These are phyloP conservation scores for Hirschfeldia incana DNA, from an alignment of 345 rosid species.

Conservation along the genomic window DNA sequence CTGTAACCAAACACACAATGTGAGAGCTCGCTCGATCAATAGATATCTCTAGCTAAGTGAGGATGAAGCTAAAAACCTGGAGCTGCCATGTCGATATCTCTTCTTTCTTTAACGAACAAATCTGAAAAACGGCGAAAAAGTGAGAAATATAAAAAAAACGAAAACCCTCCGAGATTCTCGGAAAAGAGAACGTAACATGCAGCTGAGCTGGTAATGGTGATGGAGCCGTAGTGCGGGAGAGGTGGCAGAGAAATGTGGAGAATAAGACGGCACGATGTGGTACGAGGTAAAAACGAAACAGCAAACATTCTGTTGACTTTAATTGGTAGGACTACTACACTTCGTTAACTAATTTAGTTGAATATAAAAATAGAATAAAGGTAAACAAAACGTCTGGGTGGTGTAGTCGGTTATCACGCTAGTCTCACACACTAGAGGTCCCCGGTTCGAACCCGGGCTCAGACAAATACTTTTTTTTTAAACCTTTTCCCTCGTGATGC, in stretches of 20 bases:
- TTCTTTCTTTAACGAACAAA: conserved; percentile 34
- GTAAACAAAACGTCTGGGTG: conserved; percentile 34
- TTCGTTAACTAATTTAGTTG: too few relatives aligned
- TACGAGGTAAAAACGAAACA: conserved; percentile 23
- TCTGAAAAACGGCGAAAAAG: conserved; percentile 16
- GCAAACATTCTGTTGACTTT: conserved; percentile 28
- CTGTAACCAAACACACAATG: background rate
- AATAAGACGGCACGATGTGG: conserved; percentile 35
- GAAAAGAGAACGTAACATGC: conserved; percentile 17
- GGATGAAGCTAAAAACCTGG: conserved; percentile 8
- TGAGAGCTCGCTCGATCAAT: conserved; percentile 28
- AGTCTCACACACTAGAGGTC: conserved; percentile 89
- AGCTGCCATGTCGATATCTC: conserved; percentile 40
- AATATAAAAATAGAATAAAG: too few relatives aligned
- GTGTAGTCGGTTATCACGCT: conserved; percentile 60
- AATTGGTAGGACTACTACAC: background rate
- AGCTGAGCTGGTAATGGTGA: conserved; percentile 29
- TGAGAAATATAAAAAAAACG: background rate
- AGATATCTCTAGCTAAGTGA: background rate
- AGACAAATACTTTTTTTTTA: conserved; percentile 35
- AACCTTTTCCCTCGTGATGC: background rate
- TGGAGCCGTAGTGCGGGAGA: conserved; percentile 31
- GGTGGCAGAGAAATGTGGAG: conserved; percentile 21
- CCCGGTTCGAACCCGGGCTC: conserved; percentile 73
- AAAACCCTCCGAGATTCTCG: conserved; percentile 14